Evolutionary conservation across 164 flowering plant genomes (phyloP).

Genomic region (Brasenia schreberi): DNA sequence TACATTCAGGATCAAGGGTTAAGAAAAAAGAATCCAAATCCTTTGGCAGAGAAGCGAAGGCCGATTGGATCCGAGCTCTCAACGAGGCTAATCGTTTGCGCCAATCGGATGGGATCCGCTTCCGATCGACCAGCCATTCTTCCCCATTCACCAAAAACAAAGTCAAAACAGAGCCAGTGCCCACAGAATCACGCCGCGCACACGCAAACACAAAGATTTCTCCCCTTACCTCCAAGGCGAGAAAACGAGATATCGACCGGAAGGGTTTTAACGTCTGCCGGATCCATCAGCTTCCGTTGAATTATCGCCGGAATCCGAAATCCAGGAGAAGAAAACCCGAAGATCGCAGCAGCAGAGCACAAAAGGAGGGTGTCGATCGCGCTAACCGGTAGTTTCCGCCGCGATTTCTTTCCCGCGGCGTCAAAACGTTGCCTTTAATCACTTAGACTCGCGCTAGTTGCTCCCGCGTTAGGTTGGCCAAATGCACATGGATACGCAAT

Average conservation of each 20-base stretch:
- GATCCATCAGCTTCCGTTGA: conserved; percentile 33
- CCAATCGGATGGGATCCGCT: conserved; percentile 82
- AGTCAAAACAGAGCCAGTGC: neutral
- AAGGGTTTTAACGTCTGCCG: conserved; percentile 54
- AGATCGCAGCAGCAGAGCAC: too few relatives aligned
- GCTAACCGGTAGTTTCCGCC: too few relatives aligned
- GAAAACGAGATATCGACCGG: conserved; percentile 84
- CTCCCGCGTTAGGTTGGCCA: too few relatives aligned
- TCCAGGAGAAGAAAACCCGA: too few relatives aligned
- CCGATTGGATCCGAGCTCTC: conserved; percentile 42
- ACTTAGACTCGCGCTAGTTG: too few relatives aligned
- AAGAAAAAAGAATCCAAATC: conserved; percentile 67
- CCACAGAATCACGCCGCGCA: neutral
- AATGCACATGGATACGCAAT: too few relatives aligned
- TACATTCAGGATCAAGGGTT: conserved; percentile 75
- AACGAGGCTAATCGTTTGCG: conserved; percentile 51
- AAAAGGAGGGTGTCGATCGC: too few relatives aligned
- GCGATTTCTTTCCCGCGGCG: too few relatives aligned
- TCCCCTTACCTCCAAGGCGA: conserved; percentile 77
- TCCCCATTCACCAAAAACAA: conserved; percentile 2
- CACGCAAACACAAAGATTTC: neutral
- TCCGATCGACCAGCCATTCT: conserved; percentile 98
- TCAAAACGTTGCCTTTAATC: too few relatives aligned
- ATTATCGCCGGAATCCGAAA: neutral
- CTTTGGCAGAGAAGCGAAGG: conserved; percentile 68